Evolutionary conservation across 495 filamentous ascomycete species (phyloP).

Genomic region (Penicillium nucicola): DNA sequence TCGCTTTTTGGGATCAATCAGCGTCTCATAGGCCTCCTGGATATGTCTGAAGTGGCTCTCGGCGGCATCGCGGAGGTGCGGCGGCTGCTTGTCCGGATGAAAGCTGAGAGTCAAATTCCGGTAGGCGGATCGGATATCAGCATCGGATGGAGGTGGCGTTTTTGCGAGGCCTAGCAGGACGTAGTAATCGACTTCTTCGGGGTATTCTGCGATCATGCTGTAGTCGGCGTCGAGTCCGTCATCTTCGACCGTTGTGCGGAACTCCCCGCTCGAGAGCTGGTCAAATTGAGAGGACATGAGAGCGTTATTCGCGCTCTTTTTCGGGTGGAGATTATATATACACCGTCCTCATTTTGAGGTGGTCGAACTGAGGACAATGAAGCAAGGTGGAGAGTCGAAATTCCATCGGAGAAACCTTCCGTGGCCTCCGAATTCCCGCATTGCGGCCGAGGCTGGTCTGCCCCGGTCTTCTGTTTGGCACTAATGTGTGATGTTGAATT

Average conservation of each 20-base stretch:
- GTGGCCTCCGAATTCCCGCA: constrained; percentile 15
- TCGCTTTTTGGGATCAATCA: constrained; percentile 53
- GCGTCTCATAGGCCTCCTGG: constrained; percentile 52
- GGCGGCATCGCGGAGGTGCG: constrained; percentile 43
- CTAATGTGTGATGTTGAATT: too few species aligned
- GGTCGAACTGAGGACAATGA: not conserved
- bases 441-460: not conserved
- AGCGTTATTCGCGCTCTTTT: not conserved
- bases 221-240: constrained; percentile 25
- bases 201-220: constrained; percentile 23
- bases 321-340: not conserved
- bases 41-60: constrained; percentile 47
- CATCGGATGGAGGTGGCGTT: constrained; percentile 41
- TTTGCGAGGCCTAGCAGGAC: constrained; percentile 47
- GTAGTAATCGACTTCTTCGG: constrained; percentile 46
- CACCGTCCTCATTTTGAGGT: not conserved
- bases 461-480: too few species aligned
- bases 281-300: constrained; percentile 16
- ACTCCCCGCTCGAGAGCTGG: constrained; percentile 11
- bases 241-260: constrained; percentile 17
- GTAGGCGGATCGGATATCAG: constrained; percentile 52
- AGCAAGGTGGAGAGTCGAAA: constrained; percentile 4
- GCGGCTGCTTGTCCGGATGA: constrained; percentile 57
- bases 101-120: constrained; percentile 53
- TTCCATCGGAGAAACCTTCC: constrained; percentile 24